These are phyloP conservation scores for Rhododendron henanense DNA, from an alignment of 148 eudicot genomes.

Conservation along the genomic window DNA sequence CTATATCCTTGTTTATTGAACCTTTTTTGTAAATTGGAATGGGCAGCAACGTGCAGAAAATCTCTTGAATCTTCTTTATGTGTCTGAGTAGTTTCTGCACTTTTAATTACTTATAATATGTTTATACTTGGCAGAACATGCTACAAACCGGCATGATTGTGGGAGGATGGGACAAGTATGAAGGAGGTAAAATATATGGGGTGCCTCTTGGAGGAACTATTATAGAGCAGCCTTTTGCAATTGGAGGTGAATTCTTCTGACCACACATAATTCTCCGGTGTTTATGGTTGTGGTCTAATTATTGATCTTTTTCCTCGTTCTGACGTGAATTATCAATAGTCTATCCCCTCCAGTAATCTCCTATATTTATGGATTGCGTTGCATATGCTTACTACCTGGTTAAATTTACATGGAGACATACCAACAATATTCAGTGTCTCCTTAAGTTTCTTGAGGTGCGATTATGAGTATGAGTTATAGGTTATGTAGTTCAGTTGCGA, in stretches of 20 bases:
- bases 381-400: not conserved
- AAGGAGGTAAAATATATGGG: constrained; percentile 93
- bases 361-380: not conserved
- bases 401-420: not conserved
- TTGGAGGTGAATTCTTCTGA: constrained; percentile 63
- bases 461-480: not conserved
- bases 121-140: constrained; percentile 52
- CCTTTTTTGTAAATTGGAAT: not conserved
- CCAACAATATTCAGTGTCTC: not conserved
- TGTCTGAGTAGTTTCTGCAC: not conserved
- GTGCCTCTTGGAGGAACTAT: constrained; percentile 95
- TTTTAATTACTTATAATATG: not conserved
- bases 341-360: not conserved
- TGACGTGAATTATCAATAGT: not conserved
- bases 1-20: not conserved
- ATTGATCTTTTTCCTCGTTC: not conserved
- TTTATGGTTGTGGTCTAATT: not conserved
- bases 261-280: not conserved
- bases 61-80: not conserved
- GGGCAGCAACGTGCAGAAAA: not conserved
- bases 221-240: constrained; percentile 89
- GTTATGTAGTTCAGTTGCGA: not conserved
- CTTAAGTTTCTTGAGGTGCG: not conserved
- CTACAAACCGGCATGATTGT: constrained; percentile 88
- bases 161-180: constrained; percentile 97